Evolutionary conservation across 139 green algal genomes (phyloP).

Genomic region (Eudorina sp.): DNA sequence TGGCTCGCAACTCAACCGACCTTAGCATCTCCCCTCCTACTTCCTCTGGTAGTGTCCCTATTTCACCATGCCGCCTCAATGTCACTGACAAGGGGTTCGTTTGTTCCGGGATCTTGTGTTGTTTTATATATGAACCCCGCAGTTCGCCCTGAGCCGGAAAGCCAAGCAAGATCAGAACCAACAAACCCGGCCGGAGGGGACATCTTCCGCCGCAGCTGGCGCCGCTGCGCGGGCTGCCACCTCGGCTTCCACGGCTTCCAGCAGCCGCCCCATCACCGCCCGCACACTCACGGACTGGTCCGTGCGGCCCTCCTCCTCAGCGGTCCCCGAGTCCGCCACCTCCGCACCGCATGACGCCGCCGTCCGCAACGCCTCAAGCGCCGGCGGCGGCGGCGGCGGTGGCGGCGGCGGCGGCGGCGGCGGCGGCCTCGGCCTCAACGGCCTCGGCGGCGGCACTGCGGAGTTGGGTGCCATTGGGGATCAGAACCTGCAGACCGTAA

Average conservation of each 20-base stretch:
- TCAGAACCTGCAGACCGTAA: conserved; percentile 27
- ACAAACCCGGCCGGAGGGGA: not conserved
- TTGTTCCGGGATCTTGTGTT: too few species aligned
- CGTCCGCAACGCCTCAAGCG: not conserved
- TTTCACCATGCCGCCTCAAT: too few species aligned
- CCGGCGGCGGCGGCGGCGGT: not conserved
- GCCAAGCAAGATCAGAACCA: conserved; percentile 36
- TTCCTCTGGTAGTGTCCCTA: too few species aligned
- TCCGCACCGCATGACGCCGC: not conserved
- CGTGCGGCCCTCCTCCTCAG: conserved; percentile 1
- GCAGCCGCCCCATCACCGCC: not conserved
- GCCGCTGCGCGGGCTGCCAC: not conserved
- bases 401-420: not conserved
- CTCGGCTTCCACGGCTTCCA: not conserved
- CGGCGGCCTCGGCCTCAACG: not conserved
- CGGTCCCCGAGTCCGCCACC: not conserved
- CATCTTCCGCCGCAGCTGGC: not conserved
- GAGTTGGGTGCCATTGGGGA: conserved; percentile 42
- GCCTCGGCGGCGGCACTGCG: not conserved
- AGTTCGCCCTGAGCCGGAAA: conserved; percentile 55
- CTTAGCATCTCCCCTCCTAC: too few species aligned
- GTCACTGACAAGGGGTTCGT: too few species aligned
- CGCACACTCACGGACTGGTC: conserved; percentile 14
- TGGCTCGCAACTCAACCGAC: too few species aligned
- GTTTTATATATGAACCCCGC: too few species aligned